Evolutionary conservation across 2,329 filamentous ascomycete genomes (phyloP).

Genomic region (Chaetomium sp.): DNA sequence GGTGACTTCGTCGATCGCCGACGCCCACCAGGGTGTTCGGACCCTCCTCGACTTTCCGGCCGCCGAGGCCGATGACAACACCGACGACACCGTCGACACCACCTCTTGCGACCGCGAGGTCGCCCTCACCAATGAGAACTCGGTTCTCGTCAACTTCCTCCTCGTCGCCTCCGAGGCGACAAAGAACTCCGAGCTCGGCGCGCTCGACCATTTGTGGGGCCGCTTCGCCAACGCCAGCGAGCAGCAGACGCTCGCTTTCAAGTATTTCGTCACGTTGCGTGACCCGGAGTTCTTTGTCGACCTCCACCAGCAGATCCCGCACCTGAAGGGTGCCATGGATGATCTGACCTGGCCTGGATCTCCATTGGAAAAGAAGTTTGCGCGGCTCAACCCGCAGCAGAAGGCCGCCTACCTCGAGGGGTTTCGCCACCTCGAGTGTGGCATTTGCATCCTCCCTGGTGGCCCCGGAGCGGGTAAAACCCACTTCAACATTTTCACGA

Average conservation of each 20-base stretch:
- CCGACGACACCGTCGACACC: neutral
- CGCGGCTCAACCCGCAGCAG: constrained; percentile 4
- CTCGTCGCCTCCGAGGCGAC: constrained; percentile 10
- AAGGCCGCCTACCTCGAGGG: constrained; percentile 8
- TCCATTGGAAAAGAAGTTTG: constrained; percentile 6
- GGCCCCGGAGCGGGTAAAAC: constrained; percentile 15
- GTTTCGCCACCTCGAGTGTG: constrained; percentile 4
- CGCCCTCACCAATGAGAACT: neutral
- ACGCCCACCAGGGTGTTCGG: neutral
- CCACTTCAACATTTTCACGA: constrained; percentile 11
- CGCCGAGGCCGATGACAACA: neutral
- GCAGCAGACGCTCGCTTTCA: constrained; percentile 3
- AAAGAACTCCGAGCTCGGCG: constrained; percentile 10
- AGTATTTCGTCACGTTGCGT: constrained; percentile 8
- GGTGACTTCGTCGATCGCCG: constrained; percentile 5
- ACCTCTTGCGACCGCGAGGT: neutral
- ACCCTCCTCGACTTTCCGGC: neutral
- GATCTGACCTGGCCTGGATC: neutral
- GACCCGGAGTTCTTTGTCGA: constrained; percentile 8
- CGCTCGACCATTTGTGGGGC: constrained; percentile 3
- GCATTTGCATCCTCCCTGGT: constrained; percentile 12
- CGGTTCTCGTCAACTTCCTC: constrained; percentile 6
- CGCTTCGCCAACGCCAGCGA: constrained; percentile 2
- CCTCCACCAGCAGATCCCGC: constrained; percentile 4
- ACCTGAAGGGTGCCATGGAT: neutral